phyloP scores from a whole-genome alignment of 129 eudicot genomes.

The Flaveria robusta region DNA sequence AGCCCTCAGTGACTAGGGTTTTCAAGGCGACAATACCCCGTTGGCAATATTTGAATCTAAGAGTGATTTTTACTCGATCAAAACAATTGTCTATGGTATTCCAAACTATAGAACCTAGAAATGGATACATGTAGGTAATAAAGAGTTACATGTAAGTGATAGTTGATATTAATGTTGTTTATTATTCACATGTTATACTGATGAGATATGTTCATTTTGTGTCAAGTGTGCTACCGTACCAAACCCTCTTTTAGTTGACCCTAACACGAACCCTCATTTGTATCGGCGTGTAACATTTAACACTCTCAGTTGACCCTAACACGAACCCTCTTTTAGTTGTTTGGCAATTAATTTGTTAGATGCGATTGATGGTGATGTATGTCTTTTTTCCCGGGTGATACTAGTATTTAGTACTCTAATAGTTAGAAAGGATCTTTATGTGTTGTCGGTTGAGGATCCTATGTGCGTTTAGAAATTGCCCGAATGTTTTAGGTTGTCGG shows the following conservation, averaged over 20 bases:
- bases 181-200: too few relatives aligned
- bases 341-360: background rate
- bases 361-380: background rate
- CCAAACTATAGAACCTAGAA: too few relatives aligned
- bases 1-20: too few relatives aligned
- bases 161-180: too few relatives aligned
- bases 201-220: background rate
- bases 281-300: background rate
- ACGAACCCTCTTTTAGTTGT: background rate
- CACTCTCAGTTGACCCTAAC: background rate
- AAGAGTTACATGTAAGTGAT: too few relatives aligned
- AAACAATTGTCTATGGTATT: too few relatives aligned
- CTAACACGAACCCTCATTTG: background rate
- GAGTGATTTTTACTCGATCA: too few relatives aligned
- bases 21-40: too few relatives aligned
- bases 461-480: background rate
- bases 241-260: background rate
- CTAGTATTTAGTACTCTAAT: background rate
- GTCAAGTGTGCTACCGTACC: background rate
- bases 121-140: too few relatives aligned
- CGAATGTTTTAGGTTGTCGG: background rate
- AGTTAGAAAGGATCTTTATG: background rate
- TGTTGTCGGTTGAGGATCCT: background rate
- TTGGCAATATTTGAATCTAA: too few relatives aligned
- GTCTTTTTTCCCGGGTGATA: background rate